Evolutionary conservation across 1,284 basidiomycete species (phyloP).

Genomic region (Vanrija pseudolonga): DNA sequence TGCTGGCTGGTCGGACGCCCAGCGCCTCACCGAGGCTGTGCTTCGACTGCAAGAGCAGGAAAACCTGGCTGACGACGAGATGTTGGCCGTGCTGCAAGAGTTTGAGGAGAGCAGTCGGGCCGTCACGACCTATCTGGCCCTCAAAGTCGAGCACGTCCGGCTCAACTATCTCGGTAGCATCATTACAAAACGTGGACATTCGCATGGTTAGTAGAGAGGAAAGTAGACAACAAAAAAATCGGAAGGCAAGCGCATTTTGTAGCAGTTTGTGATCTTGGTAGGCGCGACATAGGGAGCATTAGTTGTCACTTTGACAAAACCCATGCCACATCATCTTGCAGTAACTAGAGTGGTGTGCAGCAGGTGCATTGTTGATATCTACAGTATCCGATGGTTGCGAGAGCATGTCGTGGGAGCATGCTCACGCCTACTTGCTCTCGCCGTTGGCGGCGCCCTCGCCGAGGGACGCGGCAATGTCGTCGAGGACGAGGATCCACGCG

Average conservation of each 20-base stretch:
- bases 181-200: not conserved
- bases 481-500: conserved; percentile 43
- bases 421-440: not conserved
- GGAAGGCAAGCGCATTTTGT: not conserved
- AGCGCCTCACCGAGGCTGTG: conserved; percentile 37
- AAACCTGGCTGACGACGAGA: conserved; percentile 33
- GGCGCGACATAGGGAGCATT: not conserved
- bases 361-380: not conserved
- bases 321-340: not conserved
- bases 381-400: not conserved
- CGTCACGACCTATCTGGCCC: conserved; percentile 40
- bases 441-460: conserved; percentile 30
- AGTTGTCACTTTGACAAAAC: too few relatives aligned
- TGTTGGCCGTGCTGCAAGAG: conserved; percentile 34
- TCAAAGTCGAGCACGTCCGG: conserved; percentile 13
- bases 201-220: not conserved
- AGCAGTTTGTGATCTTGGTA: not conserved
- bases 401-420: too few relatives aligned
- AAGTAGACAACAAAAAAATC: not conserved
- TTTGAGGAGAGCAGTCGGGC: conserved; percentile 35
- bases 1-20: conserved; percentile 26
- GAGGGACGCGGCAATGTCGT: conserved; percentile 35
- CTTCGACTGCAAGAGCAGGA: conserved; percentile 30
- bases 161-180: not conserved
- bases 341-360: not conserved